phyloP scores from a whole-genome alignment of 148 eudicot genomes.

The Cornus controversa region DNA sequence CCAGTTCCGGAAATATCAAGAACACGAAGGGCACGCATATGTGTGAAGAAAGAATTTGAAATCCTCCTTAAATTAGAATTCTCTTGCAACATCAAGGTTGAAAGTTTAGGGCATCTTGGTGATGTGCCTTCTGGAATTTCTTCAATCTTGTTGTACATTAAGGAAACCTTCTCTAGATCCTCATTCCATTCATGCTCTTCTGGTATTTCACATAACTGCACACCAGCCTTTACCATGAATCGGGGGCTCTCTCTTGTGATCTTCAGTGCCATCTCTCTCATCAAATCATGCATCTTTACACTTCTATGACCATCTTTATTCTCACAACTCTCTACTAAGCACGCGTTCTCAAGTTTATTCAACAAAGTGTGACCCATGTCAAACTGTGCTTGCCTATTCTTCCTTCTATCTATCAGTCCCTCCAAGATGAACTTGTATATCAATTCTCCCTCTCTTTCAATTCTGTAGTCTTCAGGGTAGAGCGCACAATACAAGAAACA shows the following conservation, averaged over 20 bases:
- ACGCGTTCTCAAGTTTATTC: constrained; percentile 25
- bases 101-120: constrained; percentile 20
- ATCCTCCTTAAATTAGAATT: constrained; percentile 6
- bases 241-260: constrained; percentile 5
- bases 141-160: constrained; percentile 12
- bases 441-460: constrained; percentile 3
- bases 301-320: neutral
- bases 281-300: constrained; percentile 23
- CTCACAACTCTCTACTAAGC: constrained; percentile 7
- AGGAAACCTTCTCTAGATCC: constrained; percentile 31
- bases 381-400: constrained; percentile 5
- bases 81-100: constrained; percentile 13
- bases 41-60: constrained; percentile 10
- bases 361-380: constrained; percentile 28
- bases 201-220: constrained; percentile 16
- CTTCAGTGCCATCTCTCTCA: constrained; percentile 16
- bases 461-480: constrained; percentile 24
- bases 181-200: constrained; percentile 18
- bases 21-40: constrained; percentile 23
- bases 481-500: constrained; percentile 32
- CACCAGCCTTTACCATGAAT: constrained; percentile 19
- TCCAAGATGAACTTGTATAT: constrained; percentile 27
- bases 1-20: constrained; percentile 29
- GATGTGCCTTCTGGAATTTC: constrained; percentile 1
- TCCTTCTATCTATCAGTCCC: constrained; percentile 26